A percentile compares a stretch with the other conserved stretches of the same genome.
Evolutionary conservation across 352 stramenopile genomes (phyloP).

Genomic region (Phytophthora ramorum): DNA sequence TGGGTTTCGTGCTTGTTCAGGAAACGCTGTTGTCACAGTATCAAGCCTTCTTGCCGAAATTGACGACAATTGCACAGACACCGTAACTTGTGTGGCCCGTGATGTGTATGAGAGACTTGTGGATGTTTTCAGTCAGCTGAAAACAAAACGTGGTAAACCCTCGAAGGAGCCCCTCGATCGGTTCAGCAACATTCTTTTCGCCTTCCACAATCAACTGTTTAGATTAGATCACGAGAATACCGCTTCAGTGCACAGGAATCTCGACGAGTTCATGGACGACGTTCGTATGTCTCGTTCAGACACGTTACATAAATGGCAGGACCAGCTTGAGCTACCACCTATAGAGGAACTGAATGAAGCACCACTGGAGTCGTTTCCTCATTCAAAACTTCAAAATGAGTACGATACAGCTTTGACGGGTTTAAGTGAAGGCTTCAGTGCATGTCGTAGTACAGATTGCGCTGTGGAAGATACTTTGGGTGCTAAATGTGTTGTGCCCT

Average conservation of each 20-base stretch:
- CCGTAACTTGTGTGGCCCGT: background rate
- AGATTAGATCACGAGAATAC: background rate
- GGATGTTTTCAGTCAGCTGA: constrained; percentile 9
- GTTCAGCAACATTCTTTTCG: background rate
- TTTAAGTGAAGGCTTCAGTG: background rate
- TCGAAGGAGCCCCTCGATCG: background rate
- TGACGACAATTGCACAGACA: background rate
- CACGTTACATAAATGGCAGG: background rate
- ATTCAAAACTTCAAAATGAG: background rate
- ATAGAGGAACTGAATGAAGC: background rate
- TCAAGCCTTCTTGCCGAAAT: constrained; percentile 3
- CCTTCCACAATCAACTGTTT: background rate
- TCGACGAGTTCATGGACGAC: background rate
- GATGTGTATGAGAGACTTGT: constrained; percentile 8
- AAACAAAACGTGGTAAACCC: background rate
- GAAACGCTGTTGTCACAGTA: background rate
- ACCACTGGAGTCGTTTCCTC: background rate
- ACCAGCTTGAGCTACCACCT: background rate
- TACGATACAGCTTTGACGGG: background rate
- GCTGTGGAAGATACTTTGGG: background rate
- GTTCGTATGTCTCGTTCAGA: background rate
- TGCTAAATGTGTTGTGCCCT: background rate
- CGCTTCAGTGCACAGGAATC: background rate
- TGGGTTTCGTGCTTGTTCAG: background rate
- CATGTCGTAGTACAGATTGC: background rate